phyloP scores from a whole-genome alignment of 2,329 filamentous ascomycete species.

The Cryphonectria carpinicola region DNA sequence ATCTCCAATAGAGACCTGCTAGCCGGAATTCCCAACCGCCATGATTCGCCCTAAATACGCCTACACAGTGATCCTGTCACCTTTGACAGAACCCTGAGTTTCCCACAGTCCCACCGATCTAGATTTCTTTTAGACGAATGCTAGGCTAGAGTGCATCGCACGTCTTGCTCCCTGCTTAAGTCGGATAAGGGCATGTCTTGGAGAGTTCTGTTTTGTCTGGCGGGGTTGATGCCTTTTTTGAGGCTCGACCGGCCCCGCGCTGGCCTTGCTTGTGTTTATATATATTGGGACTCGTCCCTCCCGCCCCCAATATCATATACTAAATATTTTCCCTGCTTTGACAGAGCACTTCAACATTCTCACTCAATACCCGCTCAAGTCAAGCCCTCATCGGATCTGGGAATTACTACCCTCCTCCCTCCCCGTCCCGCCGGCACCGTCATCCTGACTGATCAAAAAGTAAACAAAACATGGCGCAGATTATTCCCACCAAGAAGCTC shows the following conservation, averaged over 20 bases:
- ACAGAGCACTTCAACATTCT: background rate
- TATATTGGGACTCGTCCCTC: background rate
- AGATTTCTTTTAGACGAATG: background rate
- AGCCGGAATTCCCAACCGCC: background rate
- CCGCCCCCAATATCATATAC: background rate
- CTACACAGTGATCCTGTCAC: background rate
- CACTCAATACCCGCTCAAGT: background rate
- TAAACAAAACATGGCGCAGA: background rate
- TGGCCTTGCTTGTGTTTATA: background rate
- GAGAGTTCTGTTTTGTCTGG: background rate
- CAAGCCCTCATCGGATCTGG: background rate
- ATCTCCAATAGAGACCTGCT: background rate
- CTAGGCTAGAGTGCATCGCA: background rate
- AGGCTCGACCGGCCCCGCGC: background rate
- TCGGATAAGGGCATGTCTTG: background rate
- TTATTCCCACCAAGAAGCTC: conserved; percentile 8
- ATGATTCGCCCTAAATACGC: background rate
- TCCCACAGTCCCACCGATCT: background rate
- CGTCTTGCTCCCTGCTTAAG: background rate
- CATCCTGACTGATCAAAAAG: background rate
- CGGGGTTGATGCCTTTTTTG: background rate
- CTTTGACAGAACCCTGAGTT: conserved; percentile 3
- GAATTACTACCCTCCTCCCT: background rate
- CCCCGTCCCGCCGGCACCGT: background rate
- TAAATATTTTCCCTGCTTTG: background rate